Evolutionary conservation across 1,139 yeast genomes (phyloP).

Genomic region (Pichia sp.): DNA sequence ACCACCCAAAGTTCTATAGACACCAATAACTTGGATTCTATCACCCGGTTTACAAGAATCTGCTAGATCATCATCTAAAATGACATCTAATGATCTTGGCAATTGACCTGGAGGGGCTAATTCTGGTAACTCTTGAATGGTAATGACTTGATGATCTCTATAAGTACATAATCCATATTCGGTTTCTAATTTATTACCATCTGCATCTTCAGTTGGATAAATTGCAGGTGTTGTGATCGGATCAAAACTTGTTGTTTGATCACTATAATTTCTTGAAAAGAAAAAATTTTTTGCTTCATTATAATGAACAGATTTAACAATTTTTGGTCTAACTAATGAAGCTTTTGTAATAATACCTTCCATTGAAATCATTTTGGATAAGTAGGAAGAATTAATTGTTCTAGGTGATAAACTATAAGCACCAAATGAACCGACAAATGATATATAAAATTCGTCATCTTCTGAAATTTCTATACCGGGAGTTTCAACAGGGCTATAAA

Average conservation of each 20-base stretch:
- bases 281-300: conserved; percentile 80
- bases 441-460: conserved; percentile 64
- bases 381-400: conserved; percentile 66
- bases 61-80: conserved; percentile 89
- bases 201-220: conserved; percentile 89
- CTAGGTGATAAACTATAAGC: conserved; percentile 83
- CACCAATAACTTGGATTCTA: conserved; percentile 90
- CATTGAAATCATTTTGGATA: conserved; percentile 77
- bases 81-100: conserved; percentile 86
- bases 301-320: conserved; percentile 87
- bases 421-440: conserved; percentile 91
- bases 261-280: conserved; percentile 88
- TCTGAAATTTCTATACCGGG: conserved; percentile 48
- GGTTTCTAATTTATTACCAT: conserved; percentile 79
- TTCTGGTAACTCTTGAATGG: conserved; percentile 98
- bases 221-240: conserved; percentile 81
- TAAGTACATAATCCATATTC: conserved; percentile 93
- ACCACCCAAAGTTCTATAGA: conserved; percentile 86
- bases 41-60: conserved; percentile 95
- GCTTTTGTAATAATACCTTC: conserved; percentile 97
- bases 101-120: conserved; percentile 97
- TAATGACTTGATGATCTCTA: conserved; percentile 87
- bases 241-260: conserved; percentile 85
- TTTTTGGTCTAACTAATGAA: conserved; percentile 87
- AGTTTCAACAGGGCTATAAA: conserved; percentile 51